These are phyloP conservation scores for Lipomyces yamanashiensis DNA, from an alignment of 805 yeast species.

Conservation along the genomic window DNA sequence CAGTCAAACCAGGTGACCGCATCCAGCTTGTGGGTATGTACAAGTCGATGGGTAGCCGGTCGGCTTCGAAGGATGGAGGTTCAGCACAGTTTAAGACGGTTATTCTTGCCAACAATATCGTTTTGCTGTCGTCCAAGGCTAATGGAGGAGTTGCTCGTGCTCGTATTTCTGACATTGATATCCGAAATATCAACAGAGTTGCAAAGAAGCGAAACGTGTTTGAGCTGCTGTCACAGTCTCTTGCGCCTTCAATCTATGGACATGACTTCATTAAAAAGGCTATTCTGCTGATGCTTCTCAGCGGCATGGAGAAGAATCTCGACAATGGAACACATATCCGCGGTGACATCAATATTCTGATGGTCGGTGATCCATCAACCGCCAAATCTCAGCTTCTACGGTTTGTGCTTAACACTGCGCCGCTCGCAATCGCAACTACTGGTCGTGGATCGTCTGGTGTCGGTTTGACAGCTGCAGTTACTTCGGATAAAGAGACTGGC, in stretches of 20 bases:
- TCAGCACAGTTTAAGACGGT: slow-evolving; percentile 78
- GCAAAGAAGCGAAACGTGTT: slow-evolving; percentile 74
- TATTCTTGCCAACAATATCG: slow-evolving; percentile 86
- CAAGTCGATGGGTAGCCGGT: slow-evolving; percentile 77
- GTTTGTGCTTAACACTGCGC: slow-evolving; percentile 92
- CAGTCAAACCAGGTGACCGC: slow-evolving; percentile 94
- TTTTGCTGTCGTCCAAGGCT: slow-evolving; percentile 85
- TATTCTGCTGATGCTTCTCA: slow-evolving; percentile 83
- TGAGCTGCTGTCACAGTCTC: slow-evolving; percentile 76
- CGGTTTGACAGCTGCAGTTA: slow-evolving; percentile 98
- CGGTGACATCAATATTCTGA: slow-evolving; percentile 93
- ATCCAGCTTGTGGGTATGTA: slow-evolving; percentile 92
- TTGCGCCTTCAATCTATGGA: slow-evolving; percentile 96
- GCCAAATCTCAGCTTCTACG: slow-evolving; percentile 96
- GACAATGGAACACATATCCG: slow-evolving; percentile 95
- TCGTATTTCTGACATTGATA: slow-evolving; percentile 75
- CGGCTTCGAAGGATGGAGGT: slow-evolving; percentile 46
- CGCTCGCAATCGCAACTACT: slow-evolving; percentile 95
- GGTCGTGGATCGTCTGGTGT: slow-evolving; percentile 99
- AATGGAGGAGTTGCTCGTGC: slow-evolving; percentile 74
- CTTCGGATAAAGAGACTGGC: slow-evolving; percentile 94
- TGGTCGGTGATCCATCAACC: slow-evolving; percentile 99
- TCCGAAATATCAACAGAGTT: slow-evolving; percentile 81
- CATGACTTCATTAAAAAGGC: slow-evolving; percentile 91
- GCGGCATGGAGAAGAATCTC: slow-evolving; percentile 92